Percentiles rank a stretch among this genome's conserved stretches.
These are phyloP conservation scores for Mariannaea sp. DNA, from an alignment of 2,329 filamentous ascomycete genomes.

Conservation along the genomic window DNA sequence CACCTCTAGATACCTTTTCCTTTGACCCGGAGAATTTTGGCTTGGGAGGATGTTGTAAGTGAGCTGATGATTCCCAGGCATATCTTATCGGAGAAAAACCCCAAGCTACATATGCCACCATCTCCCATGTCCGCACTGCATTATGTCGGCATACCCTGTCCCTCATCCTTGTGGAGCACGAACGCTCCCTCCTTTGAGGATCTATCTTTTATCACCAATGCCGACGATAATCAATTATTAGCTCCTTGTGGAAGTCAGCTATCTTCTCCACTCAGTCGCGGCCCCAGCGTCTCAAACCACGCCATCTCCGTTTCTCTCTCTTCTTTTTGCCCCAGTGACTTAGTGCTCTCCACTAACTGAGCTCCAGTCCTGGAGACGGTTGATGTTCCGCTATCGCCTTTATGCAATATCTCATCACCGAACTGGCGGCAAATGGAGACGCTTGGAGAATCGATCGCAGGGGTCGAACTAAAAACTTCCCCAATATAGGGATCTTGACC, in stretches of 20 bases:
- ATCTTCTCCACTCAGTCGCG: neutral
- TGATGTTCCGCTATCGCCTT: constrained; percentile 52
- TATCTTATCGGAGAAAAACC: constrained; percentile 1
- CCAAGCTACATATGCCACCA: neutral
- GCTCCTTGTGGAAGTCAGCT: constrained; percentile 46
- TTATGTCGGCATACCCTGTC: too few relatives aligned
- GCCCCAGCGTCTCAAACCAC: constrained; percentile 2
- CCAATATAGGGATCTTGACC: constrained; percentile 47
- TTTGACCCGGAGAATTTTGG: constrained; percentile 13
- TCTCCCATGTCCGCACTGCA: neutral
- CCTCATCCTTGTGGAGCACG: constrained; percentile 36
- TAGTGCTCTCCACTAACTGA: constrained; percentile 4
- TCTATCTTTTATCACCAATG: constrained; percentile 55
- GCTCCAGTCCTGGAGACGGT: constrained; percentile 55
- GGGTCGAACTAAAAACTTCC: constrained; percentile 43
- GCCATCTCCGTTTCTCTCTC: neutral
- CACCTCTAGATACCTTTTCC: constrained; percentile 7
- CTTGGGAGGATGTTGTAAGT: too few relatives aligned
- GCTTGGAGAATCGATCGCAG: constrained; percentile 40
- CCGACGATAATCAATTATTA: too few relatives aligned
- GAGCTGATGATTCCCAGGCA: constrained; percentile 15
- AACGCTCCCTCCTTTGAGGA: constrained; percentile 47
- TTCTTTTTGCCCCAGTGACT: constrained; percentile 1
- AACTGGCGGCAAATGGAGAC: constrained; percentile 50
- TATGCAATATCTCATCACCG: constrained; percentile 52